A percentile compares a stretch with the other conserved stretches of the same genome.
Conservation (phyloP, 2,329 filamentous ascomycete genomes). For the Epichloe hybrida region DNA sequence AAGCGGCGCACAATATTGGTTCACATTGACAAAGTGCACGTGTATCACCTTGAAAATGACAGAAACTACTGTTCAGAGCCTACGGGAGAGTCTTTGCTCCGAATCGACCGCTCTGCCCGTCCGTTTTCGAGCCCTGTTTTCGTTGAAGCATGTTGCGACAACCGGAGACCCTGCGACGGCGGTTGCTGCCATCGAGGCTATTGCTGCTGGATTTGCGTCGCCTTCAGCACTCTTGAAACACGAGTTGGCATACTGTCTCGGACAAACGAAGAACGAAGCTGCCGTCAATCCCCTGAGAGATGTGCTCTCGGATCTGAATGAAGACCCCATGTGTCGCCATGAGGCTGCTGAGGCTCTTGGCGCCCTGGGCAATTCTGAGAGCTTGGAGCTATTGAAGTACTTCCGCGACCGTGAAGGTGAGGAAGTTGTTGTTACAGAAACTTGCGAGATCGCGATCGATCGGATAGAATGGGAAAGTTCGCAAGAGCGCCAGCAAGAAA, state of each 20-base stretch:
- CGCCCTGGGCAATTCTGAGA: slow-evolving; percentile 63
- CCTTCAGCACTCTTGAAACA: slow-evolving; percentile 88
- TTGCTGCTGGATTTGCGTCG: slow-evolving; percentile 74
- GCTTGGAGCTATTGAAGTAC: slow-evolving; percentile 58
- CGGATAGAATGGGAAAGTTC: slow-evolving; percentile 89
- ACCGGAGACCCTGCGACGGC: slow-evolving; percentile 46
- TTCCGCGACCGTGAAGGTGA: slow-evolving; percentile 66
- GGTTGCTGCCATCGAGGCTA: slow-evolving; percentile 54
- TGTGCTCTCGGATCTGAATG: slow-evolving; percentile 63
- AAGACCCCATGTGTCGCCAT: slow-evolving; percentile 91
- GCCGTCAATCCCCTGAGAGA: slow-evolving; percentile 59
- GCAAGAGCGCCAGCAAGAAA: slow-evolving; percentile 56
- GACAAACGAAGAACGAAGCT: slow-evolving; percentile 69
- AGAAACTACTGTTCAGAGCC: slow-evolving; percentile 38
- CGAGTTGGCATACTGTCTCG: slow-evolving; percentile 92
- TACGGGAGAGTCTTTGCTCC: slow-evolving; percentile 65
- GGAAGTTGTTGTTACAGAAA: slow-evolving; percentile 74
- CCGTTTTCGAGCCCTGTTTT: slow-evolving; percentile 94
- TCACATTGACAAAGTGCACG: neutral
- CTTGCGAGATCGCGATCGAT: slow-evolving; percentile 91
- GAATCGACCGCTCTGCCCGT: slow-evolving; percentile 73
- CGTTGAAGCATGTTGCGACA: slow-evolving; percentile 82
- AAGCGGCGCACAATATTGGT: neutral
- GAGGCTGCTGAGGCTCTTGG: slow-evolving; percentile 93
- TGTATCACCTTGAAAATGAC: slow-evolving; percentile 8